These are phyloP conservation scores for Pleurotus tuoliensis DNA, from an alignment of 768 basidiomycete species.

Conservation along the genomic window DNA sequence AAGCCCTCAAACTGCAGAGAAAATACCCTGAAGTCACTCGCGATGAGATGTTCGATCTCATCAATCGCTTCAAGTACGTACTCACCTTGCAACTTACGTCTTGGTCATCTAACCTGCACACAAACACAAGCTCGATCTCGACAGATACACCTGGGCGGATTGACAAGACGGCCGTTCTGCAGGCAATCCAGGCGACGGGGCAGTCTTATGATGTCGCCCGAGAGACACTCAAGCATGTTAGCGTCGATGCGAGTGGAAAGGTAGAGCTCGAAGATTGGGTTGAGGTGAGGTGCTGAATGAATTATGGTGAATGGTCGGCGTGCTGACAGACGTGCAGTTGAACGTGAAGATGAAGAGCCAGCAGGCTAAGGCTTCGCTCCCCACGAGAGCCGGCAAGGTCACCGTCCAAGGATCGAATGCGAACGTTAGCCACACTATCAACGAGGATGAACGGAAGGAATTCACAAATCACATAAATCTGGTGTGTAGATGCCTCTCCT, in stretches of 20 bases:
- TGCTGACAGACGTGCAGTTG: conserved; percentile 40
- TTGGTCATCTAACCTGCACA: no score
- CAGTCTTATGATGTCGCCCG: conserved; percentile 88
- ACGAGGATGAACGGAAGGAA: conserved; percentile 91
- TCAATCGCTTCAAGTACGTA: conserved; percentile 94
- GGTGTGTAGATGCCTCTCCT: conserved; percentile 40
- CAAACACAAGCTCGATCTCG: conserved; percentile 51
- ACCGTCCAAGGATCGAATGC: conserved; percentile 93
- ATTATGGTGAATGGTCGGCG: neutral
- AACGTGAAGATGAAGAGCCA: conserved; percentile 74
- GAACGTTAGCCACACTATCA: conserved; percentile 95
- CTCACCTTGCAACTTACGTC: neutral
- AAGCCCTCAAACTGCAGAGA: conserved; percentile 82
- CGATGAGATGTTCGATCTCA: conserved; percentile 93
- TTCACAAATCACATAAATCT: conserved; percentile 99
- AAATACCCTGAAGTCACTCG: conserved; percentile 89
- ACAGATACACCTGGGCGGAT: conserved; percentile 82
- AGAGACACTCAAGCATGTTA: conserved; percentile 90
- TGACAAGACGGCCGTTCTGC: conserved; percentile 78
- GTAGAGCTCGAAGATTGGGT: conserved; percentile 99
- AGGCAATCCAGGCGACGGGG: conserved; percentile 72
- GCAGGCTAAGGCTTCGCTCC: conserved; percentile 38
- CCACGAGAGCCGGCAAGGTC: conserved; percentile 81
- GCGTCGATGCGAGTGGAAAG: conserved; percentile 91
- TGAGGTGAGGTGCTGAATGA: conserved; percentile 56